Percentiles rank a stretch among this genome's conserved stretches.
phyloP scores from a whole-genome alignment of 2,329 filamentous ascomycete genomes.

The Blastomyces percursus region DNA sequence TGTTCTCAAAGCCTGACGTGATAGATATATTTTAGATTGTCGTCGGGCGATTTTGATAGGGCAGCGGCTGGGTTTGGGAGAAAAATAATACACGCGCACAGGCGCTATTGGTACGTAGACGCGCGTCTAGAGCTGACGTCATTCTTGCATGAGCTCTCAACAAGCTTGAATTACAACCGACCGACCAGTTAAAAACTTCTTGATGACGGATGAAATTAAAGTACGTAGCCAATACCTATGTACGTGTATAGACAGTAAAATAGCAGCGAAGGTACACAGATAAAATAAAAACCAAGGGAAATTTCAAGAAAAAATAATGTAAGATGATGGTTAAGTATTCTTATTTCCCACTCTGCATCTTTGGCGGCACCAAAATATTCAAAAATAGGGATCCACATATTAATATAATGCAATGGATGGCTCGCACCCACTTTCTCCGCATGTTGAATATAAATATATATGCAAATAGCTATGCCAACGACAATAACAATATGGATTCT shows the following conservation, averaged over 20 bases:
- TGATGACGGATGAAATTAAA: too few relatives aligned
- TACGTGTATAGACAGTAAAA: too few relatives aligned
- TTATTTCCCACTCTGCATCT: neutral
- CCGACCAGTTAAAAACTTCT: neutral
- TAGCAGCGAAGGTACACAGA: too few relatives aligned
- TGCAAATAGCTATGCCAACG: neutral
- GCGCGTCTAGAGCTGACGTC: constrained; percentile 5
- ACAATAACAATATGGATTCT: neutral
- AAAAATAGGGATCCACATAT: neutral
- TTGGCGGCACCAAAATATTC: neutral
- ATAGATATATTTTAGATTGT: neutral
- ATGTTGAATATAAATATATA: neutral
- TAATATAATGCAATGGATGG: neutral
- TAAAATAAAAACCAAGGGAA: neutral
- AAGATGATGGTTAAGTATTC: neutral
- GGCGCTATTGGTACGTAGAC: neutral
- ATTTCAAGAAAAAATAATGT: neutral
- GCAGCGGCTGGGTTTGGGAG: neutral
- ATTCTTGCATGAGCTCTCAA: neutral
- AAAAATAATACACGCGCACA: neutral
- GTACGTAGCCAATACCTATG: too few relatives aligned
- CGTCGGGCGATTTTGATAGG: neutral
- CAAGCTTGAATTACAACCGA: too few relatives aligned
- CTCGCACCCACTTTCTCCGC: neutral
- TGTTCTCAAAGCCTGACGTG: neutral